Percentiles rank a stretch among this genome's conserved stretches.
Conservation (phyloP, 805 yeast species). For the Candida glaebosa region DNA sequence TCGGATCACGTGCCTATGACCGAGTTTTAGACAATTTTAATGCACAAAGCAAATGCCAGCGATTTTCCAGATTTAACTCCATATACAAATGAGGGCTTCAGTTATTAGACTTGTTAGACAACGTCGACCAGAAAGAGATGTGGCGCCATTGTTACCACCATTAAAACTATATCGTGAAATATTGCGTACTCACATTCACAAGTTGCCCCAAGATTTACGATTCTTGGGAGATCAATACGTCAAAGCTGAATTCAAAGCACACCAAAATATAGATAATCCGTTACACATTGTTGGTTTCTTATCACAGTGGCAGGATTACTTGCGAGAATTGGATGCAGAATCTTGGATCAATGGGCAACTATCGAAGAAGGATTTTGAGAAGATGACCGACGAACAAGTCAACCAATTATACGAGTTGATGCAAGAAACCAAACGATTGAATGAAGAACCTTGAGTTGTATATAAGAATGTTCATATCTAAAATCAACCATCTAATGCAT, state of each 20-base stretch:
- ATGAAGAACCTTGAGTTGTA: slow-evolving; percentile 9
- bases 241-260: slow-evolving; percentile 84
- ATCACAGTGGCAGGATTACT: slow-evolving; percentile 90
- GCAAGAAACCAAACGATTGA: slow-evolving; percentile 58
- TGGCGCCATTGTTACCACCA: slow-evolving; percentile 71
- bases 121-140: slow-evolving; percentile 38
- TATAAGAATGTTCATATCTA: neutral
- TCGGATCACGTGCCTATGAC: too few relatives aligned
- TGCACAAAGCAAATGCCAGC: too few relatives aligned
- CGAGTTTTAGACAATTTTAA: too few relatives aligned
- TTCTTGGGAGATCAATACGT: slow-evolving; percentile 88
- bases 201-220: slow-evolving; percentile 67
- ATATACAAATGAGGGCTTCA: slow-evolving; percentile 38
- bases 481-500: neutral
- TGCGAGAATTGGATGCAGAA: slow-evolving; percentile 51
- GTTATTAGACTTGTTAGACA: slow-evolving; percentile 32
- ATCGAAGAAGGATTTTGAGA: slow-evolving; percentile 62
- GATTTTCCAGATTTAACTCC: too few relatives aligned
- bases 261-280: slow-evolving; percentile 79
- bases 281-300: slow-evolving; percentile 90
- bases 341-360: slow-evolving; percentile 44
- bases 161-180: slow-evolving; percentile 73
- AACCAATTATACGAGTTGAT: slow-evolving; percentile 75
- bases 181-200: slow-evolving; percentile 66
- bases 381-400: slow-evolving; percentile 88